Evolutionary conservation across 148 eudicot genomes (phyloP), one percentile per base, ranked within the genome.

Genomic region (Bassia scoparia): DNA sequence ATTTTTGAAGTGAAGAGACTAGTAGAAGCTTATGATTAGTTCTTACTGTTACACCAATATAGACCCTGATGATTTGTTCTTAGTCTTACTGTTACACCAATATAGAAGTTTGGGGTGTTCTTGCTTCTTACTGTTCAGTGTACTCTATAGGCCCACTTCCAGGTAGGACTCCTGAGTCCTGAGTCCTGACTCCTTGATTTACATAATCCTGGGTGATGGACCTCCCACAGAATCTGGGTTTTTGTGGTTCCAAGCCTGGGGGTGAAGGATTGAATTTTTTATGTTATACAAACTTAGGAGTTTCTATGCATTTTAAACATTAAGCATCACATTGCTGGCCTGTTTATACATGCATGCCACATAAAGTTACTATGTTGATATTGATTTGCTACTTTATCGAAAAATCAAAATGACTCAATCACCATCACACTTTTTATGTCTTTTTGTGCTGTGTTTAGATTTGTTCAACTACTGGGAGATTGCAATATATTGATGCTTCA

Each of bases 401-500:
- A 20, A 15, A 60, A 44, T 41, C 61, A 37, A 30, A 37, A 37
- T 69, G 50, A 9, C 33, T 68, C 31, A 17, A 49, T 23, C 31
- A 46, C 46, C 53, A 24, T 43, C 63, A n/a, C 55, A 27, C 63
- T 30, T 55, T 71, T 71, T 31, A 50, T 76, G 15, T 43, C 34
- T 21, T 54, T 56, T 17, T 73, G 15, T 24, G 33, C 50, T 86
- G 61, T 67, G 21, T 83, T 27, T 78, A 95, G 98, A 74, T 88
- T 76, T 89, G 89, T 75, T 68, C 70, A 68, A 81, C 78, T 74
- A 84, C 93, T 71, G 96, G 96, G 76, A 91, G 87, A 80, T 71
- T 95, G 84, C 96, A 91, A 78, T 78, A 86, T 69, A 68, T 78
- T 72, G 98, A 95, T 84, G 85, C 91, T 61, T 87, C 93, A 65